Base-by-base conservation (phyloP, 1,284 basidiomycete genomes). In the Microbotryum lychnidis-dioicae region DNA sequence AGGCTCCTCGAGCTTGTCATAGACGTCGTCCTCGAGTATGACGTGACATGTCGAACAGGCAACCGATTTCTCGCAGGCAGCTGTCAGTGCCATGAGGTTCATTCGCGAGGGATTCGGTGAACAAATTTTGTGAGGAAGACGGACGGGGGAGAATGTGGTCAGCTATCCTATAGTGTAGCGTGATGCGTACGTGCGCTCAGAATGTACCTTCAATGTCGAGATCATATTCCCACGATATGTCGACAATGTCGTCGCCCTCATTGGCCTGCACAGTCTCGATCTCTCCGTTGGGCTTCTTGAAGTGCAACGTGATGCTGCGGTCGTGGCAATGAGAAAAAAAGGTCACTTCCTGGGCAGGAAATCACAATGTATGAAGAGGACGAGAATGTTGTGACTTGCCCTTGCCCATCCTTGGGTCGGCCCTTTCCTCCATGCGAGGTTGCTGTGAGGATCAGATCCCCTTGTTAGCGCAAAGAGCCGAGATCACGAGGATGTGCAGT, bases 31-130 rank as follows among this genome's bases (percentile, higher is more conserved):
- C 54, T 86, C 81, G 50, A 97, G 81, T 60, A 97, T 91, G 62
- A 97, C 85, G 75, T 98, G 94, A 75, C 96, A 98, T 46, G 96
- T 98, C 31, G 93, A 97, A 75, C 94, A 98, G 23, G 94, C 96
- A 58, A 97, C 84, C 1, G 91, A 96, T 53, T 91, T 89, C 18
- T 65, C 94, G 75, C 96, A 98, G 31, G 92, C 92, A 66, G 91
- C 90, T 27, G 27, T 27, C 27, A 25, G 25, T 25, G 25, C 25
- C 25, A 25, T 25, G 25, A 25, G 25, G 25, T 25, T 25, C 3
- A 25, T 25, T 25, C 25, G 25, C 25, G 25, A 25, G 25, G 25
- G 25, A 25, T 3, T 25, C 25, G 25, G 25, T 25, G 25, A 3
- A 25, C 25, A 25, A 3, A 25, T 42, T 42, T 29, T 16, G 37